Conservation (phyloP, 495 filamentous ascomycete species). For the Pyrenula aspistea region DNA sequence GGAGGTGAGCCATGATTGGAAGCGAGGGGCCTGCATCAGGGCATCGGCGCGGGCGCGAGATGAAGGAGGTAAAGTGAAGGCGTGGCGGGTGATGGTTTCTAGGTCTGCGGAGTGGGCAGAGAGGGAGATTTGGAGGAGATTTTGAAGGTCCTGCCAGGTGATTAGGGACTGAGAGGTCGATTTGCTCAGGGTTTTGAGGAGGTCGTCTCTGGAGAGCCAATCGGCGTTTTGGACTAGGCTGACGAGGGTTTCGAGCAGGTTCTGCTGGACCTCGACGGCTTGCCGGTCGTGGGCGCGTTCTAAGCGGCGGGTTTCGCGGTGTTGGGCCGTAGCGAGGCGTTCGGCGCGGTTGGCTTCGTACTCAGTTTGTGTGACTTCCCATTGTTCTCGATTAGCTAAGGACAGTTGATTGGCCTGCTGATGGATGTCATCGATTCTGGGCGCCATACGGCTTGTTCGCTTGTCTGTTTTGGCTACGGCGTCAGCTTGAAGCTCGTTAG, state of each 20-base stretch:
- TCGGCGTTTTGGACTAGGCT: neutral
- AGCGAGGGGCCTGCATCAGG: neutral
- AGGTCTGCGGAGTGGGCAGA: neutral
- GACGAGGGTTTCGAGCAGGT: neutral
- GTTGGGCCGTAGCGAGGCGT: neutral
- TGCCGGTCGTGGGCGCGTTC: neutral
- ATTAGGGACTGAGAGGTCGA: neutral
- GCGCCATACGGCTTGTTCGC: neutral
- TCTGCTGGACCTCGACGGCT: neutral
- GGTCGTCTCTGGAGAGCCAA: neutral
- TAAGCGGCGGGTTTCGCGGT: neutral
- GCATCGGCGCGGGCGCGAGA: neutral
- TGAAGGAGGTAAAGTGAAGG: neutral
- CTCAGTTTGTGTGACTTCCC: neutral
- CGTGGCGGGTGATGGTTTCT: neutral
- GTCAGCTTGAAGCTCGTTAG: neutral
- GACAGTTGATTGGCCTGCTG: neutral
- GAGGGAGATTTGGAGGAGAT: conserved; percentile 1
- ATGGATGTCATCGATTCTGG: neutral
- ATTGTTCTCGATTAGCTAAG: neutral
- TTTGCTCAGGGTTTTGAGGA: neutral
- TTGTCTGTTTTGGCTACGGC: neutral
- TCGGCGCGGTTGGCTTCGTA: neutral
- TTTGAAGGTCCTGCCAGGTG: conserved; percentile 1
- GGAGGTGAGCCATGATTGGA: conserved; percentile 2